Base-by-base conservation (phyloP, 2,329 filamentous ascomycete genomes). In the Drechslerella dactyloides region DNA sequence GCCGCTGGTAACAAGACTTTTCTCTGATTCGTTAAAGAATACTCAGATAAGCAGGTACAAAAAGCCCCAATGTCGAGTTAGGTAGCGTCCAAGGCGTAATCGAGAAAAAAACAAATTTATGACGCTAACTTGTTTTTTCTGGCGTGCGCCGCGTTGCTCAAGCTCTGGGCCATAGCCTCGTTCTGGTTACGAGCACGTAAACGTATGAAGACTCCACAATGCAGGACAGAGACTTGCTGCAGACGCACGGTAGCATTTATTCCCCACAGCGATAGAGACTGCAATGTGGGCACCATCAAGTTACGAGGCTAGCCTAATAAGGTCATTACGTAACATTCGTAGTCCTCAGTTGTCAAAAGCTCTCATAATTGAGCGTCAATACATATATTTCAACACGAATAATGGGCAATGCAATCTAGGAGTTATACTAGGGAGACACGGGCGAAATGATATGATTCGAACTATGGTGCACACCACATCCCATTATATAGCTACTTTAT, bases 121-220 rank as follows among this genome's bases (percentile, higher is more conserved):
- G 4, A 21, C 15, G 17, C 44, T 10, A 21, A 19, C 19, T 58
- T 15, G 52, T 35, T 42, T 37, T 37, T 21, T 24, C 23, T 1
- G n/a, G n/a, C n/a, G 44, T 63, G 58, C 63, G 65, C 58, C 65
- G 65, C 65, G 59, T 58, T 48, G 44, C 21, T 40, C 54, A 37
- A 10, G 60, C 61, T 63, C 59, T 55, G 37, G 59, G 50, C 59
- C 11, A 19, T 19, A 3, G 3, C 8, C 48, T 52, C 53, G 33
- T 51, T 58, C 24, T 62, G 53, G 66, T 51, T 51, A 50, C 46
- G 55, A 54, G 35, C 17, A 48, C 17, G 44, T 48, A 30, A 58
- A 59, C 37, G 30, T 37, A 54, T 19, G 60, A 62, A 44, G 65
- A 27, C 40, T 64, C 58, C 66, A 70, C 66, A 48, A 56, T 70